Base-by-base conservation (phyloP, 129 eudicot genomes). In the Ambrosia trifida region DNA sequence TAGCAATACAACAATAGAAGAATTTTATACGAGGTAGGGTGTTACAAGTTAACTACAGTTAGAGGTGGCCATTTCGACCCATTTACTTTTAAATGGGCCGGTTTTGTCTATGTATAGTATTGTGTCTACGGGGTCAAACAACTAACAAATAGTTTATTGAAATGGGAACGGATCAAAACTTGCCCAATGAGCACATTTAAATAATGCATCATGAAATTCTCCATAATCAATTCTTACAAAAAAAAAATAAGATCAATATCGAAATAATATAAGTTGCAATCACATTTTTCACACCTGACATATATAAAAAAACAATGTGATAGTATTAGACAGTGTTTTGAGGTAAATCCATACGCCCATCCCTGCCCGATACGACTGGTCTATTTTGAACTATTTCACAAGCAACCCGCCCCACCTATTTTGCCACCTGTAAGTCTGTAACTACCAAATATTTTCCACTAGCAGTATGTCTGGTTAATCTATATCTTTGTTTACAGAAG, bases 1-100 rank as follows among this genome's bases (percentile, higher is more conserved):
- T 31, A 46, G 72, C 51, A 59, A 14, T 36, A 5, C 38, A 46
- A 66, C 12, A 75, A 31, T 18, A 56, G 17, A 75, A 74, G 72
- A 11, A 65, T 40, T 6, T 36, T 20, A 14, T 3, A 33, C 51
- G 43, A n/a, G 32, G 44, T 11, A 16, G 14, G 4, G 49, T 69
- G 28, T 32, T 35, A 11, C 17, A 28, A 36, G 24, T 10, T 10
- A 56, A 43, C 17, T 57, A 41, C 56, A 58, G 24, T 14, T 28
- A 53, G 40, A 53, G 49, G 73, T 31, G 36, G 63, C 19, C 12
- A 69, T 43, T 65, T 44, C 17, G 13, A 11, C 38, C 28, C 18
- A 66, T 19, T 20, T 44, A 66, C 38, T 66, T 43, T 6, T 65
- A 4, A 65, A 64, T 44, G 13, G 38, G 70, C 19, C 18, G 12